phyloP scores from a whole-genome alignment of 2,329 filamentous ascomycete species.

The Cladosporium sp. region DNA sequence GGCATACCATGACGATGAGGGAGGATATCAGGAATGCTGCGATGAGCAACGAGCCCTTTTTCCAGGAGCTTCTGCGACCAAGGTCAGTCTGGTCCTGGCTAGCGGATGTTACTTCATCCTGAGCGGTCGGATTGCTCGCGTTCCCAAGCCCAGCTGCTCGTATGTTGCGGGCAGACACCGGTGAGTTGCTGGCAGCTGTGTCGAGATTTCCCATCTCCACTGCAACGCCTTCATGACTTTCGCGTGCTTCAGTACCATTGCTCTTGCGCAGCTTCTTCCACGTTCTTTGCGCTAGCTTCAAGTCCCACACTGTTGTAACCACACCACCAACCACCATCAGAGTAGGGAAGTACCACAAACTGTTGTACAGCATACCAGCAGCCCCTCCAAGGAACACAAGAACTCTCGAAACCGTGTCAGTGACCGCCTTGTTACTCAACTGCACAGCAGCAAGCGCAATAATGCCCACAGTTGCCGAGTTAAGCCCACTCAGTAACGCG shows the following conservation, averaged over 20 bases:
- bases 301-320: slow-evolving; percentile 53
- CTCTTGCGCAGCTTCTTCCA: slow-evolving; percentile 5
- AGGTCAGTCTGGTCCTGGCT: neutral
- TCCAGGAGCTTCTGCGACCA: slow-evolving; percentile 18
- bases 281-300: slow-evolving; percentile 1
- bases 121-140: neutral
- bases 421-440: slow-evolving; percentile 61
- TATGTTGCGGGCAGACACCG: neutral
- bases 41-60: slow-evolving; percentile 35
- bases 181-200: neutral
- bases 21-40: slow-evolving; percentile 53
- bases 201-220: neutral
- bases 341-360: slow-evolving; percentile 70
- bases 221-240: neutral
- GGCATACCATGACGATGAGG: slow-evolving; percentile 50
- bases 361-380: slow-evolving; percentile 66
- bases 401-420: slow-evolving; percentile 58
- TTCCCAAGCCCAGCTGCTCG: neutral
- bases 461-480: slow-evolving; percentile 68
- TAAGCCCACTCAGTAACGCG: slow-evolving; percentile 66
- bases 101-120: neutral
- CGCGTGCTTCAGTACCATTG: neutral
- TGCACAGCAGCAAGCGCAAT: slow-evolving; percentile 65
- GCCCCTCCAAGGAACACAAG: slow-evolving; percentile 61
- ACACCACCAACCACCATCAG: slow-evolving; percentile 56